Evolutionary conservation across 805 yeast genomes (phyloP), one percentile per base, ranked within the genome.

Genomic region (Yamadazyma sp.): DNA sequence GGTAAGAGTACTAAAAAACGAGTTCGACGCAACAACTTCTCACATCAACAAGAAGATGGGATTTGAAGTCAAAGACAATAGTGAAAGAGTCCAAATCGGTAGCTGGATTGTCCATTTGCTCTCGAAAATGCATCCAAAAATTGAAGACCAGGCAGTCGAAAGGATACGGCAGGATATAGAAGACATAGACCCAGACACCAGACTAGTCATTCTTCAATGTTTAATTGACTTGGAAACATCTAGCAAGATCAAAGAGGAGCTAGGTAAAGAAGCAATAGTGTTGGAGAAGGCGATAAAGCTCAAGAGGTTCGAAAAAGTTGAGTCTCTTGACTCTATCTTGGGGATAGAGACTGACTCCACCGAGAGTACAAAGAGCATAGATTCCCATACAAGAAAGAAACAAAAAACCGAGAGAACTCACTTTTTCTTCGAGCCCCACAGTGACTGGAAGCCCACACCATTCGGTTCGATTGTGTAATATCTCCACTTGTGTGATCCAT

Each of bases 11-110:
- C 20, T 37, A 25, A 13, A 15, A 11, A 20, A n/a, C 6, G 23
- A 26, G 10, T 6, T 12, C 13, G 46, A 24, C 47, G 45, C 6
- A 50, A 28, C 13, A 18, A 17, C 12, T 34, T 18, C 8, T 43
- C 46, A 15, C 4, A 36, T 66, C 56, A 33, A 56, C 13, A 49
- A 48, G 24, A 59, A 54, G 26, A 37, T 59, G 15, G 47, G 42
- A 5, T 45, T 48, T 21, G 18, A 20, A 7, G 14, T 32, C 9
- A 26, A 15, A 10, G 32, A 41, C 28, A 36, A 38, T 0, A 32
- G 25, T 15, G 60, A 57, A 34, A 16, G 35, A 6, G 14, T 23
- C 1, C 57, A 55, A 36, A 17, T 50, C 5, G 13, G 49, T 11
- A 46, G 47, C 18, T 57, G 60, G 62, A 12, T 29, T 10, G 38